Evolutionary conservation across 192 early-diverging fungal species (phyloP), one percentile per base, ranked within the genome.

Genomic region (Spinellus fusiger): DNA sequence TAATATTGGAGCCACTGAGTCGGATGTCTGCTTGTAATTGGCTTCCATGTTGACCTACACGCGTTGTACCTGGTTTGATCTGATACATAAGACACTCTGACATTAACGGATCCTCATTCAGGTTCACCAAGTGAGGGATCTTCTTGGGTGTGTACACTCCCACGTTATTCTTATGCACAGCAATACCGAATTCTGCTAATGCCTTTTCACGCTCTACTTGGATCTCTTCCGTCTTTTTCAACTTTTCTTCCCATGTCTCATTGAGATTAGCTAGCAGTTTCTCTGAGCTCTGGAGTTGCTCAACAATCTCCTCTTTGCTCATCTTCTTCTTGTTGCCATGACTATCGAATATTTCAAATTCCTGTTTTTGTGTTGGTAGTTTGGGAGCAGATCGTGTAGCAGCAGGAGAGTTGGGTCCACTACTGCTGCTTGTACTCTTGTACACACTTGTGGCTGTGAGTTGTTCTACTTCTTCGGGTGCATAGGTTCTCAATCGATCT

Each of bases 81-180:
- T 82, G 83, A 68, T 89, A 90, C 40, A 92, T 79, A 13, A 92
- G 73, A 49, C 87, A 91, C 62, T 92, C 89, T 16, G 84, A 83
- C 81, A 86, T 82, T 16, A 84, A 71, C 26, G 88, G 84, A 60
- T 92, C 85, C 61, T 90, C 89, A 65, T 84, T 89, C 20, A 88
- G 77, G 56, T 90, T 92, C 35, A 92, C 77, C 38, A 92, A 66
- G 61, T 89, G 88, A 18, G 89, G 87, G 5, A 77, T 71, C 18
- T 77, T 79, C 38, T 83, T 79, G 7, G 89, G 88, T 26, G 81
- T 79, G 54, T 77, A 79, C 10, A 90, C 61, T 0, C 87, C 89
- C 13, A 86, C 75, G 5, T 69, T 50, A 56, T 79, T 74, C 18
- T 81, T 70, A 16, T 83, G 81, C 1, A 89, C 56, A 0, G 74